These are phyloP conservation scores for Melanogaster broomeanus DNA, from an alignment of 768 basidiomycete species.

Conservation along the genomic window DNA sequence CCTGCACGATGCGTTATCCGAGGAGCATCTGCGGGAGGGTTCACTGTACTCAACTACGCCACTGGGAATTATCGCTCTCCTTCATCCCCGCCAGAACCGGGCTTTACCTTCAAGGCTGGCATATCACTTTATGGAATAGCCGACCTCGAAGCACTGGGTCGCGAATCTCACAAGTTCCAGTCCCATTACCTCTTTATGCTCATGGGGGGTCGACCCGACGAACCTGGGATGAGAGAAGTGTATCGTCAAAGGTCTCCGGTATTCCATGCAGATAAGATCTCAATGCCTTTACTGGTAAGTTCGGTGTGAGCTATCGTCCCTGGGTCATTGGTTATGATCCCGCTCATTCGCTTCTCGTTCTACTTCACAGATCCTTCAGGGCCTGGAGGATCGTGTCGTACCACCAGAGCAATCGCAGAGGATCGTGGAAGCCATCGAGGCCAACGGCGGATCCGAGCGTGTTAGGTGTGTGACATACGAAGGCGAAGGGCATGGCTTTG, in stretches of 20 bases:
- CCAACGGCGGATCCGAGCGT: neutral
- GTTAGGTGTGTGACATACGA: conserved; percentile 37
- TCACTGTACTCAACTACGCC: conserved; percentile 47
- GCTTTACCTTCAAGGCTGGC: conserved; percentile 58
- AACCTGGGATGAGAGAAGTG: conserved; percentile 47
- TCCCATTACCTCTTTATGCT: conserved; percentile 56
- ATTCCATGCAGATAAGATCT: conserved; percentile 58
- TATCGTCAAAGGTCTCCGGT: conserved; percentile 60
- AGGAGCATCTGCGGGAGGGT: conserved; percentile 72
- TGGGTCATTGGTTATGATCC: neutral
- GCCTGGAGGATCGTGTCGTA: conserved; percentile 58
- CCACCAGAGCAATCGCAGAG: conserved; percentile 56
- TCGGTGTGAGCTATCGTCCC: neutral
- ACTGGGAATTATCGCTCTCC: conserved; percentile 29
- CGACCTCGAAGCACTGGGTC: conserved; percentile 52
- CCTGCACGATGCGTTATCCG: conserved; percentile 60
- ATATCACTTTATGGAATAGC: conserved; percentile 66
- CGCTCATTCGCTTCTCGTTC: neutral
- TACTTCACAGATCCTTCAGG: conserved; percentile 58
- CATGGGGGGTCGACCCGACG: conserved; percentile 50
- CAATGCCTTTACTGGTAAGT: conserved; percentile 57
- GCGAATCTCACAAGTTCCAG: conserved; percentile 71
- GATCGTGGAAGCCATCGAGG: neutral
- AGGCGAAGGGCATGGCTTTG: conserved; percentile 39
- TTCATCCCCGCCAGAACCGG: conserved; percentile 51